phyloP scores from a whole-genome alignment of 768 basidiomycete genomes.

The Amanita jacksonii region DNA sequence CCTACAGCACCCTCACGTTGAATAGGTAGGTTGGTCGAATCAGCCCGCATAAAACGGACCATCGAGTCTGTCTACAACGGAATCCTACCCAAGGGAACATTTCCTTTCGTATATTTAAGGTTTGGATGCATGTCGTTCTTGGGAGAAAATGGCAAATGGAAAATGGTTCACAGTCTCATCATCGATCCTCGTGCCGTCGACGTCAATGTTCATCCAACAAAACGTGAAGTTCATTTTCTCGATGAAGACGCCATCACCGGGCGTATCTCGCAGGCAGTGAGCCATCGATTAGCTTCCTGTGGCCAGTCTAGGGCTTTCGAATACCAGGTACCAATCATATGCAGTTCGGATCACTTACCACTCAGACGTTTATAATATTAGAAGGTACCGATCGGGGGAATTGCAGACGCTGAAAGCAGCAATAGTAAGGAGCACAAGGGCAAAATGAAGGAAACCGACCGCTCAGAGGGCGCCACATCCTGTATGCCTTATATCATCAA shows the following conservation, averaged over 20 bases:
- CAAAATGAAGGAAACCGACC: slow-evolving; percentile 24
- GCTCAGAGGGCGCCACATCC: too few species aligned
- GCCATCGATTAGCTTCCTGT: slow-evolving; percentile 50
- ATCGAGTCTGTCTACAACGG: slow-evolving; percentile 79
- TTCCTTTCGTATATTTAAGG: slow-evolving; percentile 93
- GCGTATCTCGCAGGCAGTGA: slow-evolving; percentile 63
- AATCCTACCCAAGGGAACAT: slow-evolving; percentile 82
- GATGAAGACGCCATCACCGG: slow-evolving; percentile 84
- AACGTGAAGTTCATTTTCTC: slow-evolving; percentile 91
- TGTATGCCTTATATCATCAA: too few species aligned
- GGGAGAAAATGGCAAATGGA: slow-evolving; percentile 5
- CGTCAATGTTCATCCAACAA: slow-evolving; percentile 97
- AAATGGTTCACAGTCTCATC: slow-evolving; percentile 41
- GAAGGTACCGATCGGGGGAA: slow-evolving; percentile 54
- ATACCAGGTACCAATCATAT: slow-evolving; percentile 44
- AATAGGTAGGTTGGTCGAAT: slow-evolving; percentile 88
- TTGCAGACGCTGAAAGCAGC: slow-evolving; percentile 21
- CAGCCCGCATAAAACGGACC: slow-evolving; percentile 74
- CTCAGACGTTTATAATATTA: too few species aligned
- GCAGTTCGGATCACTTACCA: too few species aligned
- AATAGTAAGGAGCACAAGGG: slow-evolving; percentile 29
- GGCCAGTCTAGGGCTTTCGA: slow-evolving; percentile 63
- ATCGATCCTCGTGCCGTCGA: slow-evolving; percentile 87
- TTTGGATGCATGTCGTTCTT: slow-evolving; percentile 20
- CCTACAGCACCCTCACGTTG: background rate